Evolutionary conservation across 257 asterid species (phyloP).

Genomic region (Catharanthus roseus): DNA sequence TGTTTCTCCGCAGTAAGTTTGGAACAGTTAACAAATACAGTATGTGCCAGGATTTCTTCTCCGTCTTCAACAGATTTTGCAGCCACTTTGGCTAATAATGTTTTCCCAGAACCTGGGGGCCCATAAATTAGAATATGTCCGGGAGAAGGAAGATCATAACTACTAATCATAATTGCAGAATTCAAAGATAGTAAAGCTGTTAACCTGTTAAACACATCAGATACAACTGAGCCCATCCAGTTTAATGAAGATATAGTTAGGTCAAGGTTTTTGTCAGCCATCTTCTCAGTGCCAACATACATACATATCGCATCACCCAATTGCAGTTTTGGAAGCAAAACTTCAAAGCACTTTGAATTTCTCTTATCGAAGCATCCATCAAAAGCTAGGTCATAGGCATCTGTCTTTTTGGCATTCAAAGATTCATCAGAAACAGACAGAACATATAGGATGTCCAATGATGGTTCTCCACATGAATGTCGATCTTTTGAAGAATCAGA

Average conservation of each 20-base stretch:
- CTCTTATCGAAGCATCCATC: constrained; percentile 31
- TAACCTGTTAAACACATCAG: constrained; percentile 74
- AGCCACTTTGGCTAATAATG: constrained; percentile 67
- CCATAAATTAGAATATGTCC: constrained; percentile 90
- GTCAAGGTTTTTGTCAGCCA: constrained; percentile 26
- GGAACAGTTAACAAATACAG: constrained; percentile 70
- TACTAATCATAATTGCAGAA: constrained; percentile 54
- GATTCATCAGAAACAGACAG: constrained; percentile 60
- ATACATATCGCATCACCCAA: constrained; percentile 53
- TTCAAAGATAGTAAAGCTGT: constrained; percentile 53
- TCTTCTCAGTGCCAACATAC: constrained; percentile 31
- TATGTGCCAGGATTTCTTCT: constrained; percentile 71
- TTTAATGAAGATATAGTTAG: constrained; percentile 56
- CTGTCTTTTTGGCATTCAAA: constrained; percentile 27
- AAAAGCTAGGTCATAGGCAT: constrained; percentile 57
- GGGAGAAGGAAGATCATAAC: constrained; percentile 68
- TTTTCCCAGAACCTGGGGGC: constrained; percentile 96
- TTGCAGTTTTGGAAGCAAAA: constrained; percentile 56
- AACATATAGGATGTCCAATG: constrained; percentile 58
- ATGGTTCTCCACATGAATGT: constrained; percentile 46
- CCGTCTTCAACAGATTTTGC: constrained; percentile 68
- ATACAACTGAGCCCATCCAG: constrained; percentile 90
- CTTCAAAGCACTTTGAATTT: constrained; percentile 40
- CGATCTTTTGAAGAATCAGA: constrained; percentile 22
- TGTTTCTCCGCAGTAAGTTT: constrained; percentile 81